Conservation (phyloP, 371 early-diverging fungal genomes). For the Rhizopus microsporus region DNA sequence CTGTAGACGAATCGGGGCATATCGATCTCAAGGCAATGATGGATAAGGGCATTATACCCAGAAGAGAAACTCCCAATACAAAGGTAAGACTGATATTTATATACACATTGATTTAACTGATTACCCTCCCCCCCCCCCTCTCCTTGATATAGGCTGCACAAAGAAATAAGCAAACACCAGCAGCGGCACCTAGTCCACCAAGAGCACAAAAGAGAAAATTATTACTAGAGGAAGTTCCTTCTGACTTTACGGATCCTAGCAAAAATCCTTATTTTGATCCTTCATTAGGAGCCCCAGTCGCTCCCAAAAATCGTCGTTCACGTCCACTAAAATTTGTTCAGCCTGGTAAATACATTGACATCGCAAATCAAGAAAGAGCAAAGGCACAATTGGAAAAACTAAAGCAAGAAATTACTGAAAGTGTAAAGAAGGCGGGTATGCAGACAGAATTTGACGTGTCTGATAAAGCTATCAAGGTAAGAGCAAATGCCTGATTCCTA, state of each 20-base stretch:
- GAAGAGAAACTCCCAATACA: slow-evolving; percentile 50
- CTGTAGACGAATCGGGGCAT: slow-evolving; percentile 35
- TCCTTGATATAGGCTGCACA: slow-evolving; percentile 39
- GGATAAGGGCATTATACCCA: slow-evolving; percentile 56
- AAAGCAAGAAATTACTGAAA: slow-evolving; percentile 81
- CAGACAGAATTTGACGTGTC: slow-evolving; percentile 81
- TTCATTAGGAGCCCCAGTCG: slow-evolving; percentile 49
- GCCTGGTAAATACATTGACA: slow-evolving; percentile 79
- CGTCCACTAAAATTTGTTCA: slow-evolving; percentile 76
- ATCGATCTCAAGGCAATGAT: slow-evolving; percentile 54
- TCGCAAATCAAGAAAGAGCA: slow-evolving; percentile 80
- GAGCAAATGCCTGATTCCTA: slow-evolving; percentile 5
- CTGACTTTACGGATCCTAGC: slow-evolving; percentile 59
- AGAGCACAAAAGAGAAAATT: slow-evolving; percentile 45
- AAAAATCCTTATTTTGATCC: slow-evolving; percentile 92
- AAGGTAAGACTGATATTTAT: slow-evolving; percentile 31
- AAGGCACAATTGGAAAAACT: slow-evolving; percentile 82
- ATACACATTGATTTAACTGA: not conserved
- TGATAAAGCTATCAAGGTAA: slow-evolving; percentile 71
- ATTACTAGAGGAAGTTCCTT: slow-evolving; percentile 29
- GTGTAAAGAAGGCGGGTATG: slow-evolving; percentile 81
- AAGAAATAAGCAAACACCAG: slow-evolving; percentile 26
- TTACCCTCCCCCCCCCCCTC: not conserved
- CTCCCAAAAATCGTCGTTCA: slow-evolving; percentile 55
- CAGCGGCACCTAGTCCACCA: slow-evolving; percentile 11